Evolutionary conservation across 495 filamentous ascomycete species (phyloP).

Genomic region (Aspergillus baeticus): DNA sequence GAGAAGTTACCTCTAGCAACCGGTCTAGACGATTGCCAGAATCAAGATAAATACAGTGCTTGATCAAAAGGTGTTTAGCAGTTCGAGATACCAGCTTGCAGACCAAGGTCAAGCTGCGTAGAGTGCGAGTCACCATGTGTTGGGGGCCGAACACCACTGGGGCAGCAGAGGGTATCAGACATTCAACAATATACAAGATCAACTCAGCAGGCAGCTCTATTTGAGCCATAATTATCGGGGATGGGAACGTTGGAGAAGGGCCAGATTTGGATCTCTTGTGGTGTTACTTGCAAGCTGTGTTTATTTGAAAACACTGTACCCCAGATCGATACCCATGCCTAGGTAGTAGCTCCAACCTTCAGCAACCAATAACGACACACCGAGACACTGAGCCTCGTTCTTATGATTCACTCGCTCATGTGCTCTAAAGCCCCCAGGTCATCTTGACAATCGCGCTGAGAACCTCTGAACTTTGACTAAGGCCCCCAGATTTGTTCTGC

Average conservation of each 20-base stretch:
- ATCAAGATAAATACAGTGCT: constrained; percentile 27
- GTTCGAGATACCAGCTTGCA: constrained; percentile 18
- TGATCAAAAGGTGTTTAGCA: constrained; percentile 23
- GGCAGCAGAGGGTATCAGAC: constrained; percentile 12
- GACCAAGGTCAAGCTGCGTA: constrained; percentile 23
- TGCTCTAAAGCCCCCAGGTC: no score
- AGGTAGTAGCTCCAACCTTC: no score
- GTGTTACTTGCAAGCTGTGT: no score
- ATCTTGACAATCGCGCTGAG: no score
- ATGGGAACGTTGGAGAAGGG: neutral
- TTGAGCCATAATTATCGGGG: neutral
- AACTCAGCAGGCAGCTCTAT: constrained; percentile 18
- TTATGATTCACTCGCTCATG: no score
- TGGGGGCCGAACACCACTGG: constrained; percentile 12
- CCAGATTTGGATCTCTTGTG: neutral
- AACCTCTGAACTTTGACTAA: no score
- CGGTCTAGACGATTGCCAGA: constrained; percentile 1
- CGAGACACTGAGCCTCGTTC: no score
- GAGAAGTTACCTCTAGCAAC: neutral
- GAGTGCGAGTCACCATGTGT: constrained; percentile 21
- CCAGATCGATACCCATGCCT: neutral
- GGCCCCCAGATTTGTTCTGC: no score
- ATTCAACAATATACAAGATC: constrained; percentile 23
- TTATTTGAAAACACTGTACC: neutral
- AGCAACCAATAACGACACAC: no score